Percentiles rank a stretch among this genome's conserved stretches.
Evolutionary conservation across 495 filamentous ascomycete species (phyloP).

Genomic region (Tetracladium marchalianum): DNA sequence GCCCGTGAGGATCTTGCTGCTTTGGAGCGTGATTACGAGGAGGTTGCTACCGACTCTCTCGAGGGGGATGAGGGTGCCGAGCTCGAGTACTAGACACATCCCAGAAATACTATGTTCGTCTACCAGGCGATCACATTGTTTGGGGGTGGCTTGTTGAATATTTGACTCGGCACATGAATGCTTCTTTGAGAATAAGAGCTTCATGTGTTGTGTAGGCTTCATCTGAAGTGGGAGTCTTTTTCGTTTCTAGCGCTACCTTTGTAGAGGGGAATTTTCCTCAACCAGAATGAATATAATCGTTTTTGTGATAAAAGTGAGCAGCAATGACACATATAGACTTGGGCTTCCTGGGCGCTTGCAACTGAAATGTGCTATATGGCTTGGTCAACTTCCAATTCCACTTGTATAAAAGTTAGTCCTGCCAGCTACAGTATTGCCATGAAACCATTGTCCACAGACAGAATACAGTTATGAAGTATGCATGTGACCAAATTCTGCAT

Average conservation of each 20-base stretch:
- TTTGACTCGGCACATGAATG: conserved; percentile 16
- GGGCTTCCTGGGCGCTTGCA: no score
- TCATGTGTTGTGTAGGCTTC: conserved; percentile 15
- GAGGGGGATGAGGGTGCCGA: conserved; percentile 82
- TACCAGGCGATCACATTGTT: conserved; percentile 20
- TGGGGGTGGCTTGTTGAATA: conserved; percentile 18
- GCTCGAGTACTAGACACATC: conserved; percentile 76
- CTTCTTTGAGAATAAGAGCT: conserved; percentile 14
- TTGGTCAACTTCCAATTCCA: no score
- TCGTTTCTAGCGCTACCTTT: conserved; percentile 13
- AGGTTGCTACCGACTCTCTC: conserved; percentile 92
- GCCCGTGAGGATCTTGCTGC: conserved; percentile 96
- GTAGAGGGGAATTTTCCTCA: conserved; percentile 8
- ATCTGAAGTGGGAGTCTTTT: conserved; percentile 11
- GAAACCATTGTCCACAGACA: no score
- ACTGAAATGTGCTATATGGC: no score
- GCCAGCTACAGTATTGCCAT: no score
- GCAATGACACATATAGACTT: no score
- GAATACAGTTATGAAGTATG: no score
- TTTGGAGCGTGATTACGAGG: conserved; percentile 97
- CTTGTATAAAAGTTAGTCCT: no score
- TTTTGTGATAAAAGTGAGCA: no score
- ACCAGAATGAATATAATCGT: conserved; percentile 7
- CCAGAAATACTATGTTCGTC: conserved; percentile 11
- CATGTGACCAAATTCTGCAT: no score